Base-by-base conservation (phyloP, 2,329 filamentous ascomycete genomes). In the Stemphylium beticola region DNA sequence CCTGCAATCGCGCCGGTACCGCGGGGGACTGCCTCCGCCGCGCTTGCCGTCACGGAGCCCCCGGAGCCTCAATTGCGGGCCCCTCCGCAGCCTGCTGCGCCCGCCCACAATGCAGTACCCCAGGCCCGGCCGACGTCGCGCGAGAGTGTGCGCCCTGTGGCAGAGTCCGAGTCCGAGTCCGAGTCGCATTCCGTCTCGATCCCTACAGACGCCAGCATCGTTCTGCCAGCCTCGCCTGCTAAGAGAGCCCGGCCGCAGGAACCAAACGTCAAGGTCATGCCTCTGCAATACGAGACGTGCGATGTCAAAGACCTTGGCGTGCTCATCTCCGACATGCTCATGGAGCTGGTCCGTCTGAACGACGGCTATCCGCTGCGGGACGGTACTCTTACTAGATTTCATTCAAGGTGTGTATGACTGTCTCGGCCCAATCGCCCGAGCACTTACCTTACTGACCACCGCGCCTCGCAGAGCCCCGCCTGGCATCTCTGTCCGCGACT, bases 401-500 rank as follows among this genome's bases (percentile, higher is more conserved):
- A 99, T 76, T 98, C 92, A 39, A 88, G 93, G 90, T 92, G 82
- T 56, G 78, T 53, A 43, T 15, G 12, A n/a, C 37, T 33, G 31
- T 36, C 29, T 18, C 17, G 20, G 34, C 10, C 22, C n/a, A 17
- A 12, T 29, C 10, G 32, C 26, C 15, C 24, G 24, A 20, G 22
- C 15, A 4, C n/a, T 18, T n/a, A 42, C 42, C n/a, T 18, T n/a
- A 42, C 42, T 46, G 61, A 58, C 60, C 26, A 60, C 47, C 51
- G 36, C 37, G 26, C 9, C 15, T 40, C 17, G 31, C 56, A 83
- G 83, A 68, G 86, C 88, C 14, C 87, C 95, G 1, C 95, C 95
- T 7, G 93, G 91, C 47, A 99, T 99, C 55, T 96, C 92, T 22
- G 93, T 99, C 29, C 83, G 89, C 58, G 95, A 99, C 74, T 99